A percentile compares a stretch with the other conserved stretches of the same genome.
These are phyloP conservation scores for Macrotyloma uniflorum DNA, from an alignment of 306 rosid species.

Conservation along the genomic window DNA sequence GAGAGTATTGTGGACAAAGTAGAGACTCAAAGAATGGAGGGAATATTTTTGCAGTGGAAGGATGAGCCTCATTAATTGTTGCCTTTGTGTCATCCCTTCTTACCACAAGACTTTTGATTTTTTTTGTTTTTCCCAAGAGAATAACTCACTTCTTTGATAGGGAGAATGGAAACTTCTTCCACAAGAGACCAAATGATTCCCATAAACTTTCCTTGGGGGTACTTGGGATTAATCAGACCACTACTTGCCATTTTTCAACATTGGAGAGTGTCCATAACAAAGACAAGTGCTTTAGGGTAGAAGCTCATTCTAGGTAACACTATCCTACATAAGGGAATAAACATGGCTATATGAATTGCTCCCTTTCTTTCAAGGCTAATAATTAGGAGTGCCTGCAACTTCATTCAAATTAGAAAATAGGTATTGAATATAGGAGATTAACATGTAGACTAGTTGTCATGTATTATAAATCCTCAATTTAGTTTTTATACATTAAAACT, in stretches of 20 bases:
- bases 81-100: conserved; percentile 36
- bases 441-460: no score
- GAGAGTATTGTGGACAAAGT: conserved; percentile 6
- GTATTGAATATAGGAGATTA: not conserved
- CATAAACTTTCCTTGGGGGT: conserved; percentile 13
- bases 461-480: no score
- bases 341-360: not conserved
- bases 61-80: conserved; percentile 28
- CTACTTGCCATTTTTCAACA: conserved; percentile 1
- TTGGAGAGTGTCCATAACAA: conserved; percentile 23
- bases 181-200: conserved; percentile 38
- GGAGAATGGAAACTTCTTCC: conserved; percentile 36
- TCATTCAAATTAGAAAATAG: not conserved
- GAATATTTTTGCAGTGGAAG: conserved; percentile 36
- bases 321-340: conserved; percentile 5
- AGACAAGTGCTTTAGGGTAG: conserved; percentile 25
- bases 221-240: not conserved
- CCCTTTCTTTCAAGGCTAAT: not conserved
- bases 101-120: conserved; percentile 17
- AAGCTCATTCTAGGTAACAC: conserved; percentile 21
- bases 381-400: not conserved
- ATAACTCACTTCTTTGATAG: conserved; percentile 14
- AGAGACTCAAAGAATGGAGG: conserved; percentile 6
- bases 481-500: no score
- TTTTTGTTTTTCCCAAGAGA: conserved; percentile 34